Evolutionary conservation across 2,329 filamentous ascomycete species (phyloP), one percentile per base, ranked within the genome.

Genomic region (Fusarium continuum): DNA sequence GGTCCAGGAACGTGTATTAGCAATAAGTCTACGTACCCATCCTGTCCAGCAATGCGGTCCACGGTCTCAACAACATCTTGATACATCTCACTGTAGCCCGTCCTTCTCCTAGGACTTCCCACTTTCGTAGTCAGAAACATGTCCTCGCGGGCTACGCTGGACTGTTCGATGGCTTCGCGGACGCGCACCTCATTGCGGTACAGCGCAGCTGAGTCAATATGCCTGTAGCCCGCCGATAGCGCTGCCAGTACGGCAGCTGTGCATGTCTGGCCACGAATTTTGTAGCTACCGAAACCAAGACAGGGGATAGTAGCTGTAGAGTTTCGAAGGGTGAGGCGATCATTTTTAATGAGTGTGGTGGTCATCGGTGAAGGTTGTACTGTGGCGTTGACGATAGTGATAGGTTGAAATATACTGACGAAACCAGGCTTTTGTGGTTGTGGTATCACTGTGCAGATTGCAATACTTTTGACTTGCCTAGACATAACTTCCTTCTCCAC

Each of bases 81-180:
- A 70, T 91, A 90, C 7, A 84, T 87, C 20, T 80, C 79, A 7
- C 89, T 85, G 4, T 51, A 8, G 13, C 19, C 13, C 23, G 31
- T 5, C 38, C 50, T n/a, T 45, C 45, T 38, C 5, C 80, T 80
- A 3, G 77, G 78, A 23, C 75, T 78, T 25, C 88, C 77, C 52
- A 92, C 86, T 76, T 93, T 93, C 55, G 87, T 89, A 1, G 90
- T 92, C 32, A 92, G 75, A 73, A 89, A 92, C 43, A 92, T 69
- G 8, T 90, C 81, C 14, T 80, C 76, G 26, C 87, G 83, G 6
- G 80, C 76, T 6, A 91, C 62, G 0, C 80, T 80, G 3, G 84
- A 87, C 52, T 83, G 72, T 20, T 77, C 77, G n/a, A 91, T 74
- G 1, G 89, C 89, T 46, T 84, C 77, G 4, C 89, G 88, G 40